Conservation (phyloP, 2,329 filamentous ascomycete genomes). For the Endoconidiophora laricicola region DNA sequence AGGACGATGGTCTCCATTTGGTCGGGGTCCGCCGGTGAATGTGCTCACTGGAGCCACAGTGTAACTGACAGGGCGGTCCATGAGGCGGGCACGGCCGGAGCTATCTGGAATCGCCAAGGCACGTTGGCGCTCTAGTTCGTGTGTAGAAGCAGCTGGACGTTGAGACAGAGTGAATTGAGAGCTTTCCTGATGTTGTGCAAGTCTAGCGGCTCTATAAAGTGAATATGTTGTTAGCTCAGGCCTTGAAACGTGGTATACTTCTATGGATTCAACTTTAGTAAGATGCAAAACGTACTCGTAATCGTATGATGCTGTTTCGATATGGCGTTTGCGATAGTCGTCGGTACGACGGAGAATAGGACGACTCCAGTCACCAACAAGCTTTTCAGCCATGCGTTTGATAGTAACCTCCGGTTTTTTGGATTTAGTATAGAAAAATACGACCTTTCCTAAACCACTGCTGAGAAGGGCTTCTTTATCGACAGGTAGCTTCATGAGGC, state of each 20-base stretch:
- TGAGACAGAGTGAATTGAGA: slow-evolving; percentile 35
- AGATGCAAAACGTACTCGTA: slow-evolving; percentile 33
- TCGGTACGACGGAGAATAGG: slow-evolving; percentile 88
- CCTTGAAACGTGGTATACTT: neutral
- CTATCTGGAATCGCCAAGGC: slow-evolving; percentile 38
- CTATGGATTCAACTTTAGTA: slow-evolving; percentile 7
- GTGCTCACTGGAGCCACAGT: slow-evolving; percentile 45
- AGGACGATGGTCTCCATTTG: slow-evolving; percentile 31
- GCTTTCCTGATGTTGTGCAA: slow-evolving; percentile 32
- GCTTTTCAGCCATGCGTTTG: slow-evolving; percentile 80
- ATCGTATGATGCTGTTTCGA: slow-evolving; percentile 47
- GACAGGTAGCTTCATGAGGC: slow-evolving; percentile 65
- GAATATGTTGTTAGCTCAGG: neutral
- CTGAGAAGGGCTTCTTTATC: slow-evolving; percentile 81
- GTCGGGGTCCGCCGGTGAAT: slow-evolving; percentile 30
- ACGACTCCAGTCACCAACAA: slow-evolving; percentile 91
- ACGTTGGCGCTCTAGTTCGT: slow-evolving; percentile 39
- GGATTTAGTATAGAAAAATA: slow-evolving; percentile 92
- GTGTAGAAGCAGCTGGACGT: slow-evolving; percentile 26
- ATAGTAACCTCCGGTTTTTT: slow-evolving; percentile 76
- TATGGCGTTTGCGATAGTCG: slow-evolving; percentile 74
- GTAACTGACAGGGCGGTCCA: slow-evolving; percentile 38
- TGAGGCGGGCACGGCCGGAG: slow-evolving; percentile 40
- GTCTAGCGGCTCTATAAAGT: slow-evolving; percentile 31
- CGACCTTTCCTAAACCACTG: slow-evolving; percentile 88